phyloP scores from a whole-genome alignment of 139 green algal genomes.

The Auxenochlorella protothecoides region DNA sequence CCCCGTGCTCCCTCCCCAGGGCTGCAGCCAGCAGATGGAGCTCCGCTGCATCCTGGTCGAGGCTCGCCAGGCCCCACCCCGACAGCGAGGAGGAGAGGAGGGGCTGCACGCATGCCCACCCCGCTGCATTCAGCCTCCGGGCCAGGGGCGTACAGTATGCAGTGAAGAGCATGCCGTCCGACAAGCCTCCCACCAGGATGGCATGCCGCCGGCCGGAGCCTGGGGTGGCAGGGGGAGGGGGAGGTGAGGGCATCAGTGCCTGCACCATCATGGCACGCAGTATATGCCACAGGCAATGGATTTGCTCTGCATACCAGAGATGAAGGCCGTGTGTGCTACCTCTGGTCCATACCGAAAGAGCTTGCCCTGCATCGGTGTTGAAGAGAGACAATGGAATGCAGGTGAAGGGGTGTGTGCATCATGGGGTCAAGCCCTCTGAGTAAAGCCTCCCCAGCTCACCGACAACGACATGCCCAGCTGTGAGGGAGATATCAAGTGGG shows the following conservation, averaged over 20 bases:
- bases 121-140: slow-evolving; percentile 4
- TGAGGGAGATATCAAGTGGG: no score
- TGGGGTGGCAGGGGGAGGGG: neutral
- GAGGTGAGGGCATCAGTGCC: neutral
- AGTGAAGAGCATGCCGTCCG: slow-evolving; percentile 49
- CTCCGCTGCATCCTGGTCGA: slow-evolving; percentile 61
- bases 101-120: slow-evolving; percentile 42
- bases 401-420: no score
- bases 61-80: slow-evolving; percentile 43
- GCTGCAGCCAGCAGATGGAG: slow-evolving; percentile 30
- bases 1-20: slow-evolving; percentile 10
- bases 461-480: no score
- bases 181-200: slow-evolving; percentile 46
- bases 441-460: no score
- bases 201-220: slow-evolving; percentile 10
- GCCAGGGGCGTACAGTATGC: slow-evolving; percentile 34
- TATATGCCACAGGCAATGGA: no score
- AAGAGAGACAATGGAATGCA: no score
- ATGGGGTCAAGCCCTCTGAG: no score
- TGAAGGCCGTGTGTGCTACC: neutral
- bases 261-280: no score
- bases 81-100: slow-evolving; percentile 44
- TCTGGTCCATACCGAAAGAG: slow-evolving; percentile 1
- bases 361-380: neutral
- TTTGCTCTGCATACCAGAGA: neutral